Conservation (phyloP, 441 rosid genomes). For the Erodium moschatum region DNA sequence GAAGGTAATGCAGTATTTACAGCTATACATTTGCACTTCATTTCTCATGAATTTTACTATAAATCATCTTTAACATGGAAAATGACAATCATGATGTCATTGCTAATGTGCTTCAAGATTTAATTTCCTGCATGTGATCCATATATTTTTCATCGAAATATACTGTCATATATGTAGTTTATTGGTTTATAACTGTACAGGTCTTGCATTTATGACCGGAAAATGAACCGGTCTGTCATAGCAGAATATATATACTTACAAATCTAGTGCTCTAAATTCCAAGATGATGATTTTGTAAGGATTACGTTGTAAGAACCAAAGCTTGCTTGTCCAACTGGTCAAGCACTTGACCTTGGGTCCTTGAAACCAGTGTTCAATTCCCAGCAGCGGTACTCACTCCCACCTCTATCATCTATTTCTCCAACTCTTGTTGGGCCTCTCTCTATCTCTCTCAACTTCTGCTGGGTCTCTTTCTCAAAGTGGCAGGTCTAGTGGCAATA, state of each 20-base stretch:
- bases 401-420: too few species aligned
- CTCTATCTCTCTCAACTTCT: too few species aligned
- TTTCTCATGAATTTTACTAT: neutral
- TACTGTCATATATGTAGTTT: neutral
- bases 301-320: too few species aligned
- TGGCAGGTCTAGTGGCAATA: too few species aligned
- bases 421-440: too few species aligned
- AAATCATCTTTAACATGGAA: neutral
- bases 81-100: neutral
- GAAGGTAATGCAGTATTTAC: conserved; percentile 43
- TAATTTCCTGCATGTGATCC: neutral
- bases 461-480: too few species aligned
- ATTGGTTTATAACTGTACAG: neutral
- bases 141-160: neutral
- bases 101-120: neutral
- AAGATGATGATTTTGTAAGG: neutral
- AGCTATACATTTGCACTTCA: conserved; percentile 12
- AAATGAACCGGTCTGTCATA: neutral
- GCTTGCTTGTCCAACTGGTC: too few species aligned
- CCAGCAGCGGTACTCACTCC: too few species aligned
- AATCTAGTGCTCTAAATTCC: neutral
- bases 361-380: too few species aligned
- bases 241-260: neutral
- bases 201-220: neutral
- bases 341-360: too few species aligned